Evolutionary conservation across 768 basidiomycete species (phyloP).

Genomic region (Suillus placidus): DNA sequence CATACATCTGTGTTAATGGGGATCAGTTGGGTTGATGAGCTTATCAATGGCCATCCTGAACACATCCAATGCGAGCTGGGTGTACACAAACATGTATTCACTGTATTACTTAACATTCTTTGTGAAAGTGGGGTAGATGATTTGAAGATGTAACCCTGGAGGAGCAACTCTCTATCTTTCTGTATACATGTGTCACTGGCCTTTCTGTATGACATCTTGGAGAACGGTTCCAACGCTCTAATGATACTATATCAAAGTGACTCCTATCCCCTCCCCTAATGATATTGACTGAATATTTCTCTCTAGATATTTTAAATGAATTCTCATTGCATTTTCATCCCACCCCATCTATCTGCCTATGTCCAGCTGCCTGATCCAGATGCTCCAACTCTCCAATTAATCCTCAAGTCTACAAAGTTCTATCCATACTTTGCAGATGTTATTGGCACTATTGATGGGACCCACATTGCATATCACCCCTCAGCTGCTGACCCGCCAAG

Average conservation of each 20-base stretch:
- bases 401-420: conserved; percentile 25
- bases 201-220: too few relatives aligned
- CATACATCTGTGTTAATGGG: too few relatives aligned
- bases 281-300: too few relatives aligned
- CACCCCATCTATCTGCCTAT: too few relatives aligned
- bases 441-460: conserved; percentile 32
- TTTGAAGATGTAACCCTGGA: conserved; percentile 30
- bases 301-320: too few relatives aligned
- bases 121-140: neutral
- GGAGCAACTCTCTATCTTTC: conserved; percentile 43
- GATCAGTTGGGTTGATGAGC: conserved; percentile 24
- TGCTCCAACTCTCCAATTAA: conserved; percentile 14
- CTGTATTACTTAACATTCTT: neutral
- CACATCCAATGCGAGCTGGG: neutral
- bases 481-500: too few relatives aligned
- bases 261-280: too few relatives aligned
- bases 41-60: conserved; percentile 14
- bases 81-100: neutral
- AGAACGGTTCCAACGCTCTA: too few relatives aligned
- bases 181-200: conserved; percentile 35
- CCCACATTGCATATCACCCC: conserved; percentile 21
- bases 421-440: conserved; percentile 28
- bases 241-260: too few relatives aligned
- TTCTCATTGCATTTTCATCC: too few relatives aligned
- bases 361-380: conserved; percentile 12